Evolutionary conservation across 148 eudicot genomes (phyloP).

Genomic region (Bassia scoparia): DNA sequence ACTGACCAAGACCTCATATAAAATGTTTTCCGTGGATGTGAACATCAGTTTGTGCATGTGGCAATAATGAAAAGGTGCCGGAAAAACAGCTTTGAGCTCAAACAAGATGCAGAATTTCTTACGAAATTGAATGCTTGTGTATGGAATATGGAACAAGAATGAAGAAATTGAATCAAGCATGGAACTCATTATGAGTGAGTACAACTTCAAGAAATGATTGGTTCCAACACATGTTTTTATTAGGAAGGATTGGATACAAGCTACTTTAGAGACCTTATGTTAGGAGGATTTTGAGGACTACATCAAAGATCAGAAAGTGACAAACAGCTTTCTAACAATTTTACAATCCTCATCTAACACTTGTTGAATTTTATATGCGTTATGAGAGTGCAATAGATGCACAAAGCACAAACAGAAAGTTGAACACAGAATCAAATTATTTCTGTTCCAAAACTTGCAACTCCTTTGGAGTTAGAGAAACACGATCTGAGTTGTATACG

Average conservation of each 20-base stretch:
- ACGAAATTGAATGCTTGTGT: background rate
- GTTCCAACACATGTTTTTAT: background rate
- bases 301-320: slow-evolving; percentile 1
- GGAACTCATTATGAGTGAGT: background rate
- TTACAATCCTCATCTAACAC: background rate
- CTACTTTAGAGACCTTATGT: background rate
- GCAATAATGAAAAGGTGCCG: background rate
- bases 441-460: background rate
- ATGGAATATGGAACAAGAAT: background rate
- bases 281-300: background rate
- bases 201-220: background rate
- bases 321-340: background rate
- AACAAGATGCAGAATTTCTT: background rate
- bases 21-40: background rate
- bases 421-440: background rate
- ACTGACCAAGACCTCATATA: background rate
- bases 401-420: background rate
- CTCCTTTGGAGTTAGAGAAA: background rate
- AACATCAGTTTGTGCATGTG: background rate
- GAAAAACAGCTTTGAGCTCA: background rate
- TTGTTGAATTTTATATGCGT: slow-evolving; percentile 1
- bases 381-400: slow-evolving; percentile 15
- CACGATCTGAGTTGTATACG: background rate
- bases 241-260: background rate
- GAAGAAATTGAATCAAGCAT: background rate